Evolutionary conservation across 2,329 filamentous ascomycete species (phyloP).

Genomic region (Geosmithia putterillii): DNA sequence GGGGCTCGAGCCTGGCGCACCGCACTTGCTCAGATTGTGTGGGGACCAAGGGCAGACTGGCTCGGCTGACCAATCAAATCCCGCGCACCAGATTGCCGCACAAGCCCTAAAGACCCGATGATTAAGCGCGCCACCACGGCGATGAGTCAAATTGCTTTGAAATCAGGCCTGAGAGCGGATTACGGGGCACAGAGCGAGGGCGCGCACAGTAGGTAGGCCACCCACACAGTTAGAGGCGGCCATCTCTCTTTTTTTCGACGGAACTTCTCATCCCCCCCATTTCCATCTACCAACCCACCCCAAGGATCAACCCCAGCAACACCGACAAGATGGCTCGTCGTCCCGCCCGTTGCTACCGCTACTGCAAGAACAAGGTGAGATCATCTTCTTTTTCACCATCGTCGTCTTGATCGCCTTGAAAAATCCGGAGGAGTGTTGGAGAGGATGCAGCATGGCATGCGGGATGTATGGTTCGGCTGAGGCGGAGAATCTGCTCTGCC

Average conservation of each 20-base stretch:
- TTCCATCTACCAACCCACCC: slow-evolving; percentile 24
- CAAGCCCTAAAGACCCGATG: slow-evolving; percentile 26
- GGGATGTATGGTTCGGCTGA: neutral
- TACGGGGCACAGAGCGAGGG: slow-evolving; percentile 4
- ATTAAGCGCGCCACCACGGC: slow-evolving; percentile 20
- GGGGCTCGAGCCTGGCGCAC: too few relatives aligned
- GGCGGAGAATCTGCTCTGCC: neutral
- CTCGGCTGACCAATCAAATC: slow-evolving; percentile 3
- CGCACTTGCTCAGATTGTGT: too few relatives aligned
- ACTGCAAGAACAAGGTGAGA: slow-evolving; percentile 99
- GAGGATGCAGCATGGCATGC: neutral
- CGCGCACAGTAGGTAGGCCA: slow-evolving; percentile 10
- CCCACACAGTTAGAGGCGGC: too few relatives aligned
- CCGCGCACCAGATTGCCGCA: neutral
- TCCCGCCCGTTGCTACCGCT: slow-evolving; percentile 98
- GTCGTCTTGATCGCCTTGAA: too few relatives aligned
- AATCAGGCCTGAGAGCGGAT: slow-evolving; percentile 30
- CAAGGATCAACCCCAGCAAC: slow-evolving; percentile 26
- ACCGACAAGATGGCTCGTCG: slow-evolving; percentile 93
- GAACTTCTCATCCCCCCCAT: slow-evolving; percentile 15
- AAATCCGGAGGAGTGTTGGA: neutral
- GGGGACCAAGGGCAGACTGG: slow-evolving; percentile 1
- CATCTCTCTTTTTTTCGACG: slow-evolving; percentile 8
- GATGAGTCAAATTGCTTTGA: slow-evolving; percentile 31
- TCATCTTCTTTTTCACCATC: too few relatives aligned